Conservation (phyloP, 768 basidiomycete species). For the Crucibulum laeve region DNA sequence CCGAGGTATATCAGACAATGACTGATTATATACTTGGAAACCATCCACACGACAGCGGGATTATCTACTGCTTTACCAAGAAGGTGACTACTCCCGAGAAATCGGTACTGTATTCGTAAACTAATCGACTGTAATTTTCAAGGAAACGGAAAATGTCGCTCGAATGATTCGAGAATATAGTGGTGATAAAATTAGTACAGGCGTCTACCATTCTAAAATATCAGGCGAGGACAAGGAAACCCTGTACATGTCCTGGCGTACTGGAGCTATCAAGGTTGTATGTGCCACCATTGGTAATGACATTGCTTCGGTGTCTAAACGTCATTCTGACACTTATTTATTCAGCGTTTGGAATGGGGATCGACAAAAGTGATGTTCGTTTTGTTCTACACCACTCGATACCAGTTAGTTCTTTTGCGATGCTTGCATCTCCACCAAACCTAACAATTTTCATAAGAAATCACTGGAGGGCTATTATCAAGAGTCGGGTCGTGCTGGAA, state of each 20-base stretch:
- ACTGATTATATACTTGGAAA: conserved; percentile 65
- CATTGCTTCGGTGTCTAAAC: too few species aligned
- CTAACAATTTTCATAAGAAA: conserved; percentile 49
- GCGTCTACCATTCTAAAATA: conserved; percentile 74
- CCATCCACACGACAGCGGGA: conserved; percentile 73
- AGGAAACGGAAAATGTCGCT: conserved; percentile 79
- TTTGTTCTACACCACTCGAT: conserved; percentile 91
- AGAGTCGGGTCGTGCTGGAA: conserved; percentile 91
- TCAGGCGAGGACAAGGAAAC: conserved; percentile 65
- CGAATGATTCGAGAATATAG: conserved; percentile 51
- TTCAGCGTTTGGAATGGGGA: conserved; percentile 86
- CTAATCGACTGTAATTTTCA: background rate
- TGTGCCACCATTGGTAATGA: conserved; percentile 84
- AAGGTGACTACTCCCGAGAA: conserved; percentile 46
- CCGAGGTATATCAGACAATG: conserved; percentile 54
- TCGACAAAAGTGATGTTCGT: conserved; percentile 87
- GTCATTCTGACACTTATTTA: too few species aligned
- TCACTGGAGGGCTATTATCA: conserved; percentile 91
- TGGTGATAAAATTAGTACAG: conserved; percentile 65
- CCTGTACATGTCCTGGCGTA: conserved; percentile 75
- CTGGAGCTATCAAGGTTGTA: conserved; percentile 77
- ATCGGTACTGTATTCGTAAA: background rate
- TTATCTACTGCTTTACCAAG: conserved; percentile 83
- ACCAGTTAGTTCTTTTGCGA: conserved; percentile 20
- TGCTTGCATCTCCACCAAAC: too few species aligned